These are phyloP conservation scores for Primulina huaijiensis DNA, from an alignment of 257 asterid species.

Conservation along the genomic window DNA sequence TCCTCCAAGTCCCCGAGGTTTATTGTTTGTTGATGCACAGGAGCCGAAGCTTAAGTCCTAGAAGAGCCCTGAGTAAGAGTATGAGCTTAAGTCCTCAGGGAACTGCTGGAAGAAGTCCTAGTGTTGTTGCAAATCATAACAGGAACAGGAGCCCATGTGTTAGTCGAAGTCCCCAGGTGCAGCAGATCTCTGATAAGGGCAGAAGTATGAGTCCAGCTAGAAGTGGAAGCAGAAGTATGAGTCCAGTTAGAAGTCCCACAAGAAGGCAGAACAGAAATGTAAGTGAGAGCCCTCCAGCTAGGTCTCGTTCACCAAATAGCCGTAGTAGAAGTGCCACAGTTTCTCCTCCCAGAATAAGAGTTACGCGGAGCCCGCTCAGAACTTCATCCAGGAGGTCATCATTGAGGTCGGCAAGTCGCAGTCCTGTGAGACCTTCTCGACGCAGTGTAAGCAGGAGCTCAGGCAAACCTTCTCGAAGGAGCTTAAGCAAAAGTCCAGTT, in stretches of 20 bases:
- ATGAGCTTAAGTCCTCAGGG: slow-evolving; percentile 90
- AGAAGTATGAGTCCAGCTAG: slow-evolving; percentile 40
- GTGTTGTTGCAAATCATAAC: slow-evolving; percentile 38
- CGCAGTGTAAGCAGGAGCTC: slow-evolving; percentile 48
- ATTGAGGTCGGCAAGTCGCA: slow-evolving; percentile 50
- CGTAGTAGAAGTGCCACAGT: slow-evolving; percentile 39
- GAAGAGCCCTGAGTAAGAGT: slow-evolving; percentile 65
- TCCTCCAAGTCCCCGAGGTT: slow-evolving; percentile 29
- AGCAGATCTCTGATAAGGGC: slow-evolving; percentile 33
- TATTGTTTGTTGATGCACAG: slow-evolving; percentile 47
- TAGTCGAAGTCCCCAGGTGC: slow-evolving; percentile 48
- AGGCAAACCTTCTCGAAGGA: slow-evolving; percentile 52
- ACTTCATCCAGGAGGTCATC: slow-evolving; percentile 54
- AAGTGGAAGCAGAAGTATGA: slow-evolving; percentile 33
- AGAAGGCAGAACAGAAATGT: slow-evolving; percentile 52
- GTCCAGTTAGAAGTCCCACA: slow-evolving; percentile 40
- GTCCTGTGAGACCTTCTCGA: slow-evolving; percentile 59
- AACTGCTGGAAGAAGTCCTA: slow-evolving; percentile 52
- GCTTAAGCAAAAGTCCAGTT: slow-evolving; percentile 75
- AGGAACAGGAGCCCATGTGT: slow-evolving; percentile 58
- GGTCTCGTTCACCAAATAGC: slow-evolving; percentile 35
- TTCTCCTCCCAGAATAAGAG: slow-evolving; percentile 49
- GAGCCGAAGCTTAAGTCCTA: slow-evolving; percentile 75
- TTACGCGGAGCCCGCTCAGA: slow-evolving; percentile 49
- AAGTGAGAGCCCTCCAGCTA: slow-evolving; percentile 54